A percentile compares a stretch with the other conserved stretches of the same genome.
Evolutionary conservation across 768 basidiomycete genomes (phyloP).

Genomic region (Sutorius australiensis): DNA sequence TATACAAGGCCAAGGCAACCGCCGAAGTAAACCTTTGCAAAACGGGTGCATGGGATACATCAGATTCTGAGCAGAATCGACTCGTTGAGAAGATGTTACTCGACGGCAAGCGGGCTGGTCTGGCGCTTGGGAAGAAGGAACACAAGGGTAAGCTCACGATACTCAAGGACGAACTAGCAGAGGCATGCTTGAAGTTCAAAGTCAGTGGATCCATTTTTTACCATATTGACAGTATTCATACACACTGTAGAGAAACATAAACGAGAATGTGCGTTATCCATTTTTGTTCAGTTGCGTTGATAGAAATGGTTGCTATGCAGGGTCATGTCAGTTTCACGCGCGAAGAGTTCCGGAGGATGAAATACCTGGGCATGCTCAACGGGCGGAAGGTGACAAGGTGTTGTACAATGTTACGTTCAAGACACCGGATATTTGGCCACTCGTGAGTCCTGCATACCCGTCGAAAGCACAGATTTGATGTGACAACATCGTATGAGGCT

Average conservation of each 20-base stretch:
- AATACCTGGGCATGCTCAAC: slow-evolving; percentile 67
- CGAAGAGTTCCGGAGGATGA: slow-evolving; percentile 73
- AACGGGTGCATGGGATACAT: slow-evolving; percentile 55
- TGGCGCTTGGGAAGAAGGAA: slow-evolving; percentile 66
- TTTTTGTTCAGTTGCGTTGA: neutral
- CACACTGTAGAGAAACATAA: slow-evolving; percentile 69
- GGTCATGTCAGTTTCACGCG: slow-evolving; percentile 58
- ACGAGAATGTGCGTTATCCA: slow-evolving; percentile 57
- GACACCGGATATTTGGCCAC: slow-evolving; percentile 74
- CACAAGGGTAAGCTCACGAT: slow-evolving; percentile 47
- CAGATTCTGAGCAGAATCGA: slow-evolving; percentile 68
- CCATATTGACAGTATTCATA: neutral
- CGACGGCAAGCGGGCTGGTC: slow-evolving; percentile 74
- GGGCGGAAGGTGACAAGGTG: slow-evolving; percentile 50
- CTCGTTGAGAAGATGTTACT: slow-evolving; percentile 74
- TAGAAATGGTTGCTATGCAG: slow-evolving; percentile 32
- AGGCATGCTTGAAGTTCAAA: slow-evolving; percentile 68
- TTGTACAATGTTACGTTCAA: slow-evolving; percentile 75
- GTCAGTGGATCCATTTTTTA: slow-evolving; percentile 38
- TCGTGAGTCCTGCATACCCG: slow-evolving; percentile 42
- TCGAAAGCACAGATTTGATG: neutral
- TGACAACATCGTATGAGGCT: slow-evolving; percentile 42
- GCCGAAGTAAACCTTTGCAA: slow-evolving; percentile 66
- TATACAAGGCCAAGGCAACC: slow-evolving; percentile 64
- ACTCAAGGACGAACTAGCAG: slow-evolving; percentile 73